These are phyloP conservation scores for Adansonia gregorii DNA, from an alignment of 441 rosid species.

Conservation along the genomic window DNA sequence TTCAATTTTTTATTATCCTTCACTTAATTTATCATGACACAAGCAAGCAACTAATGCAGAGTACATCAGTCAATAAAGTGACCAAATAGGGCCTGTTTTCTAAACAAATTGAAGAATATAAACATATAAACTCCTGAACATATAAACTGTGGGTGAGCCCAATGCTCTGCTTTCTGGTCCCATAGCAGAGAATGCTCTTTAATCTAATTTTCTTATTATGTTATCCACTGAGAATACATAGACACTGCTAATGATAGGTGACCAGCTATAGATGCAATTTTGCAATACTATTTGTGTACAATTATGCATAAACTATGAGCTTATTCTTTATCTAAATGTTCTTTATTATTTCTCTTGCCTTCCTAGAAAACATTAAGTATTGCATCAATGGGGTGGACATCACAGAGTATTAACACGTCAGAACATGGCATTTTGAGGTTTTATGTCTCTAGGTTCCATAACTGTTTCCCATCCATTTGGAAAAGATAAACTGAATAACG, in stretches of 20 bases:
- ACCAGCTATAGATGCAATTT: constrained; percentile 8
- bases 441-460: neutral
- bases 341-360: neutral
- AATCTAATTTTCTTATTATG: neutral
- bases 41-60: neutral
- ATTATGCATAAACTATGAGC: constrained; percentile 7
- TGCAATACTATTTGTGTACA: neutral
- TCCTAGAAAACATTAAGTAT: neutral
- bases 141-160: neutral
- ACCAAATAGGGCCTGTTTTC: neutral
- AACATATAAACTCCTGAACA: neutral
- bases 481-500: neutral
- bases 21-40: constrained; percentile 15
- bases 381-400: neutral
- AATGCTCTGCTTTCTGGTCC: neutral
- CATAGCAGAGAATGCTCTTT: constrained; percentile 10
- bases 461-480: neutral
- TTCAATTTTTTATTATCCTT: neutral
- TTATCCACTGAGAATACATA: constrained; percentile 14
- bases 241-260: neutral
- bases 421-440: neutral
- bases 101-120: constrained; percentile 19
- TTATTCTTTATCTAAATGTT: neutral
- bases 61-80: neutral
- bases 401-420: neutral